A percentile compares a stretch with the other conserved stretches of the same genome.
These are phyloP conservation scores for Epichloe glyceriae DNA, from an alignment of 2,329 filamentous ascomycete species.

Conservation along the genomic window DNA sequence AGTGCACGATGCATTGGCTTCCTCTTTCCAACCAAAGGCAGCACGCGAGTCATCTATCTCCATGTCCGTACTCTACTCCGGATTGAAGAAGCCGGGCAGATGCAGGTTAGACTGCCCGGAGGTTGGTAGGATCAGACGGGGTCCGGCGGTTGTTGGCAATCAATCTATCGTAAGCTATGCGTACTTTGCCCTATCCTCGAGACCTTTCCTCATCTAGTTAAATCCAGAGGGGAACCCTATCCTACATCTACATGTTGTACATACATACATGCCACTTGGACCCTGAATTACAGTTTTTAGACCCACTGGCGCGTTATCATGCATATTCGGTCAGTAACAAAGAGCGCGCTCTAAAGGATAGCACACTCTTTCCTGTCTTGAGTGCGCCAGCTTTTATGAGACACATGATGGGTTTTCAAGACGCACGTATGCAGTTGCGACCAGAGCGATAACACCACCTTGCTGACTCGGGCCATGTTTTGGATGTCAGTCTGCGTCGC, in stretches of 20 bases:
- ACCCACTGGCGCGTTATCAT: too few relatives aligned
- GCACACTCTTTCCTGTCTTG: too few relatives aligned
- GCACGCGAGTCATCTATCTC: background rate
- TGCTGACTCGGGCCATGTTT: background rate
- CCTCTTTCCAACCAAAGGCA: background rate
- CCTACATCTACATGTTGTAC: too few relatives aligned
- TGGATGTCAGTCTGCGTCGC: background rate
- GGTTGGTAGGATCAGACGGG: background rate
- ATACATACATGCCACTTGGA: too few relatives aligned
- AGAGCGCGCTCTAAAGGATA: too few relatives aligned
- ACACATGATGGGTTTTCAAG: background rate
- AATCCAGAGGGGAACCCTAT: too few relatives aligned
- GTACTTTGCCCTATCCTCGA: background rate
- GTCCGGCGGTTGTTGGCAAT: background rate
- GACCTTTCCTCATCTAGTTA: background rate
- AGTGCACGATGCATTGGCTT: background rate
- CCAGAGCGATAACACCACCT: background rate
- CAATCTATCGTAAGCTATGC: background rate
- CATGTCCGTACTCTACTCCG: too few relatives aligned
- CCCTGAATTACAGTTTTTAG: too few relatives aligned
- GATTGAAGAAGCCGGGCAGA: background rate
- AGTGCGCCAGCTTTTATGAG: background rate
- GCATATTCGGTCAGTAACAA: too few relatives aligned
- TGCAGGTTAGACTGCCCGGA: background rate
- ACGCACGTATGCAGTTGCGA: background rate